Evolutionary conservation across 495 filamentous ascomycete species (phyloP), one percentile per base, ranked within the genome.

Genomic region (Ascodesmis nigricans): DNA sequence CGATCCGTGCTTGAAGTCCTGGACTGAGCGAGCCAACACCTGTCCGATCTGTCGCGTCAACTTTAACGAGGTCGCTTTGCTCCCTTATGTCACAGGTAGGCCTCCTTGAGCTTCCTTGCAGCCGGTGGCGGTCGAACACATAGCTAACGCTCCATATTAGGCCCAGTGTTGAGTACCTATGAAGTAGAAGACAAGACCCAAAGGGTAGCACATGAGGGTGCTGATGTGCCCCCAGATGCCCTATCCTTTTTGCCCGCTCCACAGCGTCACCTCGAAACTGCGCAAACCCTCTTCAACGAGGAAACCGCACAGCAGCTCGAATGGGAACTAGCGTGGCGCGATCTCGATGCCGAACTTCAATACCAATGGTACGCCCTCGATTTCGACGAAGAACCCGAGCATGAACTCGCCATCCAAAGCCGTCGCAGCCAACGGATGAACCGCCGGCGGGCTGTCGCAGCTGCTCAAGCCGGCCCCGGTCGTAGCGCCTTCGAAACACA

Each of bases 1-100:
- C 53, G 71, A 99, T 55, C 70, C 74, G 31, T 99, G 87, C 50
- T 58, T 99, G 38, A 71, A 73, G 45, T 77, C 79, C 38, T 99
- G 87, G 87, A 78, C 76, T 20, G 79, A 87, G 57, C 71, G 84
- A 49, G 84, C 90, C 36, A 99, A 95, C 56, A 92, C 81, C 52
- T 99, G 87, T 52, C 87, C 87, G 9, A 90, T 95, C 54, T 99
- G 87, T 54, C 78, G 87, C 37, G 73, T 75, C 47, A 73, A 61
- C 45, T 95, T 95, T 58, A 80, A 93, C 55, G 53, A 71, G 45
- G 90, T 95, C 35, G 71, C 83, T 49, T 72, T 21, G 24, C 33
- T 38, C 22, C 19, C 33, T 24, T 15, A 13, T 14, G 21, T 35
- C 33, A 15, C 44, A 46, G 25, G 38, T 40, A 19, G 33, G 29